Evolutionary conservation across 371 early-diverging fungal genomes (phyloP).

Genomic region (Mucor piriformis): DNA sequence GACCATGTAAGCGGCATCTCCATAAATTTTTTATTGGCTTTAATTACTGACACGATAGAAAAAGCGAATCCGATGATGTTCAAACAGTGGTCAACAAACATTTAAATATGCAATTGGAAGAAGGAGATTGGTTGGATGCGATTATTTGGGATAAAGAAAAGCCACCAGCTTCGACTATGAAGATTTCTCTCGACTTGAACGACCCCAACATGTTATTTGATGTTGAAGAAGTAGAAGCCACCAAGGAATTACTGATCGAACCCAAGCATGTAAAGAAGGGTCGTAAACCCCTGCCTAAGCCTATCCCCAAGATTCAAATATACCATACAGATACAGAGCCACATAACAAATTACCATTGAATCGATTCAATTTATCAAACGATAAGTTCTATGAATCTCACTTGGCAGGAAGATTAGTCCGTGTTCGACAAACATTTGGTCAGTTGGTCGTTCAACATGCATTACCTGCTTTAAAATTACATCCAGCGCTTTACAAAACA

Average conservation of each 20-base stretch:
- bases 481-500: conserved; percentile 88
- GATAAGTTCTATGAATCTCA: conserved; percentile 92
- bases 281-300: conserved; percentile 44
- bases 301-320: conserved; percentile 48
- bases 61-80: background rate
- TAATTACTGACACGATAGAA: background rate
- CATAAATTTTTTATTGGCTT: no score
- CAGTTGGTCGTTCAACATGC: conserved; percentile 93
- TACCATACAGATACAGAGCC: conserved; percentile 54
- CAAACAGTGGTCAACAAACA: conserved; percentile 29
- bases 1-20: conserved; percentile 1
- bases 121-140: conserved; percentile 67
- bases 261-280: conserved; percentile 50
- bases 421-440: conserved; percentile 91
- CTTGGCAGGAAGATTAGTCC: conserved; percentile 70
- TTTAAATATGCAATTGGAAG: conserved; percentile 60
- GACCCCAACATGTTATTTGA: conserved; percentile 80
- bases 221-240: conserved; percentile 56
- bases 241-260: conserved; percentile 45
- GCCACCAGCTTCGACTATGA: conserved; percentile 58
- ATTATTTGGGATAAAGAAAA: conserved; percentile 81
- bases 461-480: conserved; percentile 89
- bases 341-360: conserved; percentile 62
- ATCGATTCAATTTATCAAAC: conserved; percentile 94
- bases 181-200: conserved; percentile 73